phyloP scores from a whole-genome alignment of 2,329 filamentous ascomycete genomes.

The Juglanconis juglandina region DNA sequence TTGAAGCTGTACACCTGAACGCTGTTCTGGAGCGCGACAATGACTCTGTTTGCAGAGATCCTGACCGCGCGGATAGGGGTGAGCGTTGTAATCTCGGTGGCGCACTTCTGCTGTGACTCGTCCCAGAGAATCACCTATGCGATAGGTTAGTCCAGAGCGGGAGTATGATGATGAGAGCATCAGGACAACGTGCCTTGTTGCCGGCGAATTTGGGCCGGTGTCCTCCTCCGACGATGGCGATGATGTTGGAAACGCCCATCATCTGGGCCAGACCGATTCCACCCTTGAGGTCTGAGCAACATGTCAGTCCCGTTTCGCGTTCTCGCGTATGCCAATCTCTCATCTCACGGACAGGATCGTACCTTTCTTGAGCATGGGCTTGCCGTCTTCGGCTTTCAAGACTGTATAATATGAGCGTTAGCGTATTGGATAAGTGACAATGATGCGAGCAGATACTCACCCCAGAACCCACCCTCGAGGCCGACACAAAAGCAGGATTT shows the following conservation, averaged over 20 bases:
- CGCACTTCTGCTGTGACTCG: constrained; percentile 68
- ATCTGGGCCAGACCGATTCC: constrained; percentile 81
- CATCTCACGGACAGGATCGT: not conserved
- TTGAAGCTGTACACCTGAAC: constrained; percentile 67
- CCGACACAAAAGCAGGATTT: constrained; percentile 83
- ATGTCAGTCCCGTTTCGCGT: constrained; percentile 3
- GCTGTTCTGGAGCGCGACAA: constrained; percentile 77
- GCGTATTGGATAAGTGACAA: not conserved
- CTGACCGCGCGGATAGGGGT: constrained; percentile 78
- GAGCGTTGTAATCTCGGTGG: constrained; percentile 75
- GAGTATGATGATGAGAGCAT: not conserved
- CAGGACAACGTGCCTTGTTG: constrained; percentile 62
- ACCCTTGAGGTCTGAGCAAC: constrained; percentile 66
- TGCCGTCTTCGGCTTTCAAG: constrained; percentile 69
- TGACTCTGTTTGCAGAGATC: constrained; percentile 70
- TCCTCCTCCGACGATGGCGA: constrained; percentile 86
- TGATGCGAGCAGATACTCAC: constrained; percentile 46
- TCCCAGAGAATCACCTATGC: constrained; percentile 82
- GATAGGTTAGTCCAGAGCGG: not conserved
- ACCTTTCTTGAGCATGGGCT: constrained; percentile 53
- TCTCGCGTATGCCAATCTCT: not conserved
- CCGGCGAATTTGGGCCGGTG: constrained; percentile 79
- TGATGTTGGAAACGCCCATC: constrained; percentile 81
- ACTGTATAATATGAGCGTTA: constrained; percentile 46
- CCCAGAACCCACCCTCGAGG: constrained; percentile 79